Evolutionary conservation across 2,329 filamentous ascomycete species (phyloP), one percentile per base, ranked within the genome.

Genomic region (Nigrograna mackinnonii): DNA sequence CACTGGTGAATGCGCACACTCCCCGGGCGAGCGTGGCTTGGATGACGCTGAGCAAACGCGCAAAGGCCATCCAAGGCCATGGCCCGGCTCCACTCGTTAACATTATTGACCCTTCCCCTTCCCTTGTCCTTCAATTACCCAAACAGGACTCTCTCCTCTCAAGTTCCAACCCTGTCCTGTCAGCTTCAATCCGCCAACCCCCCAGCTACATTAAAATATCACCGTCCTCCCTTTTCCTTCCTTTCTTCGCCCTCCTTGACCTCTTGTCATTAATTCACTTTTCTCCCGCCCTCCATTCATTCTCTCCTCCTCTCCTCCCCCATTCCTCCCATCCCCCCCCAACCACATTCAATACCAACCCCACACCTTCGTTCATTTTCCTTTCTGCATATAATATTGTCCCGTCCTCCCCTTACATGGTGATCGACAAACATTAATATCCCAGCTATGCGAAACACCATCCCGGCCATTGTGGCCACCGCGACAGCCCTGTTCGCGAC

Each of bases 401-500:
- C 31, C 18, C 11, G 9, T 33, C 31, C 11, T 33, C 31, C 24
- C 14, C 24, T 28, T 12, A 3, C 24, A 33, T 9, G 11, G 31
- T 33, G 9, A 13, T 17, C 31, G 11, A 9, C 3, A 33, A 16
- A 24, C 18, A 40, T 41, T 31, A 36, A 28, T 2, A 21, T 18
- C 38, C 6, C 37, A 33, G 49, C 38, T n/a, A 68, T 68, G 65
- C 63, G 58, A 49, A 50, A 57, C 46, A 46, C 56, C 41, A 41
- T 63, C 38, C 37, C 64, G 34, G 53, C 64, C 49, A 52, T 60
- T 18, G 54, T 58, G 47, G 57, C 55, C 50, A 54, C 63, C n/a
- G 58, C 58, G 18, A 49, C 57, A 38, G 55, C 62, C 40, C 57
- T 70, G 42, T 61, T 72, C 47, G 64, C 65, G 30, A 52, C 60